Percentiles rank a stretch among this genome's conserved stretches.
Evolutionary conservation across 2,329 filamentous ascomycete genomes (phyloP).

Genomic region (Cladosporium sp.): DNA sequence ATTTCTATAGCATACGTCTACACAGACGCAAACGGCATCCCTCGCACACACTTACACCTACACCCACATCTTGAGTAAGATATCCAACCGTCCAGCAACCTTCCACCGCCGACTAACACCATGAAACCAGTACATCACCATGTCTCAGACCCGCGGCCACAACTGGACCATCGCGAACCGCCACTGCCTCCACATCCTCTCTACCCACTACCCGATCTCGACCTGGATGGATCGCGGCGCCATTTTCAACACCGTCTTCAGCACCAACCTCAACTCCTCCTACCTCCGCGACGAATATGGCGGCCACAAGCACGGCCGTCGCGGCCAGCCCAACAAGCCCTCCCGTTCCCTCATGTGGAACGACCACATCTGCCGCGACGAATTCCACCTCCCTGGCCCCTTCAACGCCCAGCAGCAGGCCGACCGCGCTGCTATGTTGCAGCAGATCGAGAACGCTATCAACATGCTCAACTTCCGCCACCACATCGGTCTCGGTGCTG

Average conservation of each 20-base stretch:
- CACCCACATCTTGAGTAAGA: no score
- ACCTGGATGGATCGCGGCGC: background rate
- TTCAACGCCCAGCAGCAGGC: background rate
- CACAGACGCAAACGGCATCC: no score
- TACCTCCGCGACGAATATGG: constrained; percentile 8
- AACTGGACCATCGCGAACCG: background rate
- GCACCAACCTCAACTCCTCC: background rate
- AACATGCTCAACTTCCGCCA: background rate
- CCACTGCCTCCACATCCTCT: constrained; percentile 2
- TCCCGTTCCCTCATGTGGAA: constrained; percentile 1
- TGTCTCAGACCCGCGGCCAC: background rate
- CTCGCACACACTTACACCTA: no score
- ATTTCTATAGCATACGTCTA: no score
- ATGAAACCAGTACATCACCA: no score
- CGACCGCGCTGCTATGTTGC: background rate
- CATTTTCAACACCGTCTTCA: constrained; percentile 4
- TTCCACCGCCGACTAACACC: no score
- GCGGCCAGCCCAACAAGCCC: background rate
- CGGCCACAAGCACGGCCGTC: background rate
- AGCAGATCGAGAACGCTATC: background rate
- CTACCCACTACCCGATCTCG: background rate
- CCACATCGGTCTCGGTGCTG: background rate
- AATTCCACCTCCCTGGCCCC: background rate
- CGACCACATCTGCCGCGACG: constrained; percentile 9
- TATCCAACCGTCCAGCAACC: no score